Evolutionary conservation across 192 early-diverging fungal genomes (phyloP), one percentile per base, ranked within the genome.

Genomic region (Rhizophagus clarus): DNA sequence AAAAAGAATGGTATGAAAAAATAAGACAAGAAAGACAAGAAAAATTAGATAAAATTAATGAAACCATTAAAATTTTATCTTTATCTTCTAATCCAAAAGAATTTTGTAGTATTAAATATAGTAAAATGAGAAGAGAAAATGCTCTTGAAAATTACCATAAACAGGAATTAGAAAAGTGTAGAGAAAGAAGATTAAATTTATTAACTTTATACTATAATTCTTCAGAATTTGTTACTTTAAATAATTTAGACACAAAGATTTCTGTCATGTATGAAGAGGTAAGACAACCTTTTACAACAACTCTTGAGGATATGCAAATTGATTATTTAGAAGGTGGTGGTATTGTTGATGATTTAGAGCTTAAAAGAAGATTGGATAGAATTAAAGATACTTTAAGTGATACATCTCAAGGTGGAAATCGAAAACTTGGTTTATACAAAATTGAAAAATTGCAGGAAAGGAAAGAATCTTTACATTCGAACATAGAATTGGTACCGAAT

Each of bases 291-390:
- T 70, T 37, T 40, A 37, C 68, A n/a, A 31, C 31, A 37, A 34
- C 68, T n/a, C 34, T 70, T 37, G 68, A 70, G n/a, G 68, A 70
- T 70, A 70, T 70, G 68, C 68, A 70, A 70, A 70, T 70, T 14
- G 68, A 70, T 22, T 70, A 70, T 70, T 17, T 31, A n/a, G 68
- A 70, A 40, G 22, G 22, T 22, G 32, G 68, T 37, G 68, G 67
- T 22, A 31, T 31, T 10, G 34, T 70, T 70, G 34, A n/a, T 70
- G 68, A 70, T 37, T n/a, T 37, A 37, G 68, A 70, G 10, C 22
- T 70, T 37, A 37, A 37, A 70, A 70, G 22, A 70, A 70, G 68
- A 34, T 70, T 70, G 34, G 34, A 34, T 70, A 31, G 10, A 42
- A 70, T 70, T 42, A 37, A 70, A 37, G 68, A 70, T 70, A 70